Base-by-base conservation (phyloP, 1,139 yeast species). In the Ogataea hybrid region DNA sequence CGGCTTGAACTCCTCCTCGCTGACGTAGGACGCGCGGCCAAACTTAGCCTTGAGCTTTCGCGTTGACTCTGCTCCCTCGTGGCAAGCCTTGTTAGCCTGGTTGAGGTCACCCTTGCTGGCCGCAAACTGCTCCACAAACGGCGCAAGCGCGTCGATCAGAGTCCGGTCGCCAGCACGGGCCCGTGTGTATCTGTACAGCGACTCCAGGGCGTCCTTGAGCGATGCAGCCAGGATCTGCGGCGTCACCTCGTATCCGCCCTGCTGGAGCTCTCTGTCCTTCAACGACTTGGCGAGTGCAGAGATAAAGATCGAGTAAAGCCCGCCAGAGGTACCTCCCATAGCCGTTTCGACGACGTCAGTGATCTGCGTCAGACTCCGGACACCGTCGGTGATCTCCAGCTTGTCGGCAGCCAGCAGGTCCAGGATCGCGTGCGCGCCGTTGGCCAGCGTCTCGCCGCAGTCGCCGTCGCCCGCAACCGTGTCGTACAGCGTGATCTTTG, bases 291-390 rank as follows among this genome's bases (percentile, higher is more conserved):
- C 79, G 44, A 84, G 69, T 1, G 89, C 84, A 17, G 86, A 75
- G 49, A 90, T 71, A 64, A 71, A 87, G 44, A 90, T 90, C 3
- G 96, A 84, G 62, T 89, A 90, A 34, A 90, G 67, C 0, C 97
- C 97, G 41, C 97, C 97, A 2, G 95, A 86, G 0, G 97, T 90
- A 37, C 97, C 97, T 40, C 97, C 97, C 97, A 90, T 90, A 25
- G 80, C 81, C 42, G 81, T 83, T 59, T 90, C 97, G 16, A 89
- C 88, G 22, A 84, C 64, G 44, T 84, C 89, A 5, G 96, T 87
- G 41, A 81, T 66, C 53, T 76, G 75, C 12, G 73, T 65, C 37
- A 87, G 62, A 0, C 85, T 74, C 49, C 75, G 74, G 39, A 82
- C 71, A 30, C 75, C 74, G 27, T 69, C 66, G 7, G 68, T 59